These are phyloP conservation scores for Saitozyma podzolica DNA, from an alignment of 768 basidiomycete genomes.

Conservation along the genomic window DNA sequence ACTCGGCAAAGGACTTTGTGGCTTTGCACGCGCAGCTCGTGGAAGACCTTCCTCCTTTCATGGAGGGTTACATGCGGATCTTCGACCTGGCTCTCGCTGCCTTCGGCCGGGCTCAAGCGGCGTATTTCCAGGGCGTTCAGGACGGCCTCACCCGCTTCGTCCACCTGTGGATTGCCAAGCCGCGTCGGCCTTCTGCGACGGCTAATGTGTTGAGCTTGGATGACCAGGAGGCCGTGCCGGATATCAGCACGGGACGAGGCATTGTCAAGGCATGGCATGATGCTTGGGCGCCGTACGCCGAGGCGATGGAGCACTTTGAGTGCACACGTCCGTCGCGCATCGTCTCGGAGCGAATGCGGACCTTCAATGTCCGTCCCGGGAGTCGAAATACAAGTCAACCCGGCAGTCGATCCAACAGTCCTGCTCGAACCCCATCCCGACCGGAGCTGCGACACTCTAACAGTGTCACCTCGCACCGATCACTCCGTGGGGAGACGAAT, in stretches of 20 bases:
- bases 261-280: slow-evolving; percentile 41
- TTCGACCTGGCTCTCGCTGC: slow-evolving; percentile 40
- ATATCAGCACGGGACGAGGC: slow-evolving; percentile 5
- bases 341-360: slow-evolving; percentile 25
- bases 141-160: slow-evolving; percentile 26
- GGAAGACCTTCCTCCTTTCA: slow-evolving; percentile 49
- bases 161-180: slow-evolving; percentile 27
- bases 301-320: slow-evolving; percentile 44
- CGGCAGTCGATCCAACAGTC: too few relatives aligned
- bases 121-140: slow-evolving; percentile 31
- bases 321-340: slow-evolving; percentile 25
- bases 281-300: slow-evolving; percentile 37
- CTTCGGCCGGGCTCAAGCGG: slow-evolving; percentile 41
- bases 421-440: neutral
- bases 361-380: slow-evolving; percentile 24
- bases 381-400: neutral
- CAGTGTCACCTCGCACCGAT: neutral
- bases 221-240: neutral
- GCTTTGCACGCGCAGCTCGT: slow-evolving; percentile 52
- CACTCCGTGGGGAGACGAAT: too few relatives aligned
- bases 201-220: slow-evolving; percentile 1
- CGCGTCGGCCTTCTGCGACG: neutral
- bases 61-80: slow-evolving; percentile 48
- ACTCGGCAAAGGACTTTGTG: slow-evolving; percentile 47
- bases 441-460: neutral